These are phyloP conservation scores for Cynanchum wilfordii DNA, from an alignment of 257 asterid genomes.

Conservation along the genomic window DNA sequence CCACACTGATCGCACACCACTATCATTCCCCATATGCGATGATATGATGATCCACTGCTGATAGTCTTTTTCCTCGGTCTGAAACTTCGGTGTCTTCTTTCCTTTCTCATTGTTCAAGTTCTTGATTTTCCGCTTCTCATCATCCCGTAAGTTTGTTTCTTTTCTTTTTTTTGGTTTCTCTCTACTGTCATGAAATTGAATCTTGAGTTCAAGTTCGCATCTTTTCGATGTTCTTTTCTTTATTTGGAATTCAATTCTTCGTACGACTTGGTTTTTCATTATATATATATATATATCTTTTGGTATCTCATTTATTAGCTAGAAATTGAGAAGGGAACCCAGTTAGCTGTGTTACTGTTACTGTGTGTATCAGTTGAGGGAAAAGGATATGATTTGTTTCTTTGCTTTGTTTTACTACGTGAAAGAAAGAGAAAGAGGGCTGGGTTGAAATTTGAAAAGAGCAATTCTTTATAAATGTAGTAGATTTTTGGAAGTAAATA, in stretches of 20 bases:
- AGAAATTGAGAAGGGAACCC: background rate
- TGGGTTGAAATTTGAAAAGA: background rate
- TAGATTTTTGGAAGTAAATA: background rate
- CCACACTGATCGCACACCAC: no score
- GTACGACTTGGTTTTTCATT: background rate
- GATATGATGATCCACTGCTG: background rate
- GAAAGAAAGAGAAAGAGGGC: background rate
- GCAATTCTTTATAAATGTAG: background rate
- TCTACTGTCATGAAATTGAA: background rate
- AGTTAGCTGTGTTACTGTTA: background rate
- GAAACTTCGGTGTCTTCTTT: background rate
- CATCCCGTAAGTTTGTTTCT: background rate
- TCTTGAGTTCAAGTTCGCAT: background rate
- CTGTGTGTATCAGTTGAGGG: background rate
- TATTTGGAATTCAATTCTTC: background rate
- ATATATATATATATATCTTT: background rate
- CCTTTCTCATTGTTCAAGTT: background rate
- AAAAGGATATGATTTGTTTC: background rate
- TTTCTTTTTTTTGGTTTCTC: background rate
- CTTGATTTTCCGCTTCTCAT: background rate
- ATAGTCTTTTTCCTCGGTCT: background rate
- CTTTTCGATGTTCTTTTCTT: background rate
- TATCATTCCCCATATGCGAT: no score
- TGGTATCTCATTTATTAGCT: background rate
- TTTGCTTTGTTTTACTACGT: background rate